Percentiles rank a stretch among this genome's conserved stretches.
phyloP scores from a whole-genome alignment of 2,329 filamentous ascomycete species.

The Pseudophaeomoniella oleicola region DNA sequence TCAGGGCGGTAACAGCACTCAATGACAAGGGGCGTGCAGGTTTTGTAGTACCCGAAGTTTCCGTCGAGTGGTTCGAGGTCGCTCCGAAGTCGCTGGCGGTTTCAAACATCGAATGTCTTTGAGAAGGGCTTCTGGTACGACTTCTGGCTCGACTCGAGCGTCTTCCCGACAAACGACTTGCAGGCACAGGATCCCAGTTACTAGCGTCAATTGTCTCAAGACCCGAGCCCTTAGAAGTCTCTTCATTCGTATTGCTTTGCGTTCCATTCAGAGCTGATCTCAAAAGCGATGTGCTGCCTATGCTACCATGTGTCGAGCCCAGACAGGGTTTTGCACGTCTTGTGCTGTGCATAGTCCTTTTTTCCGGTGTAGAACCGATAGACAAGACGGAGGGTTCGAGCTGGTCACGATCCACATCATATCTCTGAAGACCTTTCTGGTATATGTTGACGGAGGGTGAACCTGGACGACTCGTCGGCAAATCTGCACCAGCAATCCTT shows the following conservation, averaged over 20 bases:
- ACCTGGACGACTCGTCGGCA: slow-evolving; percentile 19
- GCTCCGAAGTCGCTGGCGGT: slow-evolving; percentile 12
- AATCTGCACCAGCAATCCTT: slow-evolving; percentile 16
- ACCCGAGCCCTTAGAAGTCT: slow-evolving; percentile 7
- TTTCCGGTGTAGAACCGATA: background rate
- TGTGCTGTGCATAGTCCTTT: background rate
- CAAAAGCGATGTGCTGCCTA: background rate
- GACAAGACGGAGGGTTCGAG: background rate
- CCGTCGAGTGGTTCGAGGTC: slow-evolving; percentile 12
- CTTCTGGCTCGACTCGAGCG: slow-evolving; percentile 2
- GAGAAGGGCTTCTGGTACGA: slow-evolving; percentile 9
- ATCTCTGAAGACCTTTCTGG: background rate
- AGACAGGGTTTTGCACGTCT: background rate
- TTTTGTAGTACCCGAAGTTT: slow-evolving; percentile 7
- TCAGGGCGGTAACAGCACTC: background rate
- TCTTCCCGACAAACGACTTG: background rate
- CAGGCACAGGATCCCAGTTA: slow-evolving; percentile 1
- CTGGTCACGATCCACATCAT: background rate
- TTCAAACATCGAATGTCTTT: slow-evolving; percentile 12
- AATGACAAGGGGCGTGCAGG: slow-evolving; percentile 7
- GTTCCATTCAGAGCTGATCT: slow-evolving; percentile 7
- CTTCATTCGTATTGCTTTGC: slow-evolving; percentile 3
- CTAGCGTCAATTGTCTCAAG: background rate
- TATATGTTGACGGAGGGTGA: slow-evolving; percentile 2
- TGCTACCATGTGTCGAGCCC: background rate